phyloP scores from a whole-genome alignment of 2,329 filamentous ascomycete species.

The Stagonosporopsis chrysanthemi region DNA sequence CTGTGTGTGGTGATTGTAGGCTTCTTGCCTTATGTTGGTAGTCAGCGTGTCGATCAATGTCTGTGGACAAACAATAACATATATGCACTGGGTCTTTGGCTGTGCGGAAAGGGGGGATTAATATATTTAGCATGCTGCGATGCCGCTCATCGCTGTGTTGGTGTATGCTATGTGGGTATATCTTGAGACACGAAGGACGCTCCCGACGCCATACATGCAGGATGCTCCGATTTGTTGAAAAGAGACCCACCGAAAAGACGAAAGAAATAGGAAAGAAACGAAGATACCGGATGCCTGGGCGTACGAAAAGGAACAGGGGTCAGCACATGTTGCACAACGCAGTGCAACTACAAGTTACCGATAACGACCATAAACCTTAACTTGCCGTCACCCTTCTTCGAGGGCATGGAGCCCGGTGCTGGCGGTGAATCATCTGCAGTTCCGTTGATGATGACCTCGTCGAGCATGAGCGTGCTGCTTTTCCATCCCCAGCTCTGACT shows the following conservation, averaged over 20 bases:
- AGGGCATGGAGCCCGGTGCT: conserved; percentile 18
- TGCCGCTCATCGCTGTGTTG: neutral
- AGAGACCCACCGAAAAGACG: neutral
- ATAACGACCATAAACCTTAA: conserved; percentile 68
- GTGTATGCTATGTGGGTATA: conserved; percentile 8
- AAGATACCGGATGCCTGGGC: neutral
- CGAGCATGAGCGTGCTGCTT: conserved; percentile 65
- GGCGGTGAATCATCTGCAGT: conserved; percentile 12
- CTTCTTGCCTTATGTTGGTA: neutral
- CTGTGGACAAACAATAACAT: neutral
- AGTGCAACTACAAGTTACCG: conserved; percentile 53
- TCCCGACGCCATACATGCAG: conserved; percentile 3
- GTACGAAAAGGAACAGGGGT: neutral
- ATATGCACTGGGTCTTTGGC: neutral
- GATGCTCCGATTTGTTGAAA: neutral
- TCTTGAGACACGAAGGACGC: neutral
- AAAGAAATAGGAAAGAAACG: neutral
- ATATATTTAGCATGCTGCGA: neutral
- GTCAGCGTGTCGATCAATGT: conserved; percentile 1
- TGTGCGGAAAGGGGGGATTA: neutral
- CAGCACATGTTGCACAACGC: neutral
- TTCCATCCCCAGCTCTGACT: conserved; percentile 69
- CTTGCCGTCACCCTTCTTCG: conserved; percentile 57
- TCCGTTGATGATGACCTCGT: conserved; percentile 50
- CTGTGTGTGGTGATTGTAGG: neutral